phyloP scores from a whole-genome alignment of 2,329 filamentous ascomycete species.

The Penicillium sp. region DNA sequence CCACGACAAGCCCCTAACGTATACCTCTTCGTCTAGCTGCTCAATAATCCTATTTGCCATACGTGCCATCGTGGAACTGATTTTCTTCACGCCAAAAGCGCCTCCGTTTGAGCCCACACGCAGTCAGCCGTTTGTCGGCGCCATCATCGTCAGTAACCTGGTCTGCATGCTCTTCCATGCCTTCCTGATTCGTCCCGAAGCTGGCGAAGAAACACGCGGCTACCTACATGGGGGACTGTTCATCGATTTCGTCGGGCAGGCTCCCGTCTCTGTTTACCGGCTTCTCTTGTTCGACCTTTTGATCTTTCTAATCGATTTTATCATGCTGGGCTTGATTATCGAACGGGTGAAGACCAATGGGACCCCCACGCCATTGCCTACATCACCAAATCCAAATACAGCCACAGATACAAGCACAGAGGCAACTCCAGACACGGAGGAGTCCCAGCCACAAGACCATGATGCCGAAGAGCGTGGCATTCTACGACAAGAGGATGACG shows the following conservation, averaged over 20 bases:
- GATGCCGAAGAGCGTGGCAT: slow-evolving; percentile 61
- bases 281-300: slow-evolving; percentile 54
- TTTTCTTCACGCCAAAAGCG: slow-evolving; percentile 59
- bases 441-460: slow-evolving; percentile 47
- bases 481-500: slow-evolving; percentile 38
- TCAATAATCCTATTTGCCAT: slow-evolving; percentile 57
- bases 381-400: slow-evolving; percentile 9
- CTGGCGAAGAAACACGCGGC: slow-evolving; percentile 50
- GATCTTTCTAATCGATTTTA: slow-evolving; percentile 54
- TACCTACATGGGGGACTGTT: slow-evolving; percentile 62
- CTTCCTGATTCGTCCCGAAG: slow-evolving; percentile 51
- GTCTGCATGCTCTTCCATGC: slow-evolving; percentile 57
- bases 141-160: slow-evolving; percentile 54
- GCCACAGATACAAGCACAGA: slow-evolving; percentile 26
- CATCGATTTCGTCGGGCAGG: slow-evolving; percentile 64
- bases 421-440: slow-evolving; percentile 13
- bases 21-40: slow-evolving; percentile 44
- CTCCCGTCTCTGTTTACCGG: slow-evolving; percentile 53
- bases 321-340: slow-evolving; percentile 55
- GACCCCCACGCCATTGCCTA: slow-evolving; percentile 11
- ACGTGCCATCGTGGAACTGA: slow-evolving; percentile 55
- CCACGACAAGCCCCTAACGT: background rate
- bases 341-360: slow-evolving; percentile 50
- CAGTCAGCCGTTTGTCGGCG: slow-evolving; percentile 53
- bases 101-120: slow-evolving; percentile 51